phyloP scores from a whole-genome alignment of 108 stramenopile genomes.

The Skeletonema costatum region DNA sequence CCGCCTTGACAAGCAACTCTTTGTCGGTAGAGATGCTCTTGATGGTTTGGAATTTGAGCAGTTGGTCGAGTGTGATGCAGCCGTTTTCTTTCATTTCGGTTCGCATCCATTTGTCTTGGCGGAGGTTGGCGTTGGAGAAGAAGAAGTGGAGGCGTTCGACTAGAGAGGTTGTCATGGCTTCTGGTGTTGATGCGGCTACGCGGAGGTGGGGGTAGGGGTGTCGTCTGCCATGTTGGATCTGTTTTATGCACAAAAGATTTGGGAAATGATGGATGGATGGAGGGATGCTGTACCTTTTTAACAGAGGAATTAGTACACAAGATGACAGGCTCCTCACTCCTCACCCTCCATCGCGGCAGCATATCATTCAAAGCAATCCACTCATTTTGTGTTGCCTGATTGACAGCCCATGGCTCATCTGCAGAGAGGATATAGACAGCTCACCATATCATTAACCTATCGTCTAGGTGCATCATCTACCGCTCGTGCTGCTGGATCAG shows the following conservation, averaged over 20 bases:
- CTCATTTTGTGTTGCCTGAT: not conserved
- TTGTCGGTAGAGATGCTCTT: slow-evolving; percentile 59
- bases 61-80: slow-evolving; percentile 56
- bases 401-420: not conserved
- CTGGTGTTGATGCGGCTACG: not conserved
- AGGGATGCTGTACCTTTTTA: not conserved
- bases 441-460: not conserved
- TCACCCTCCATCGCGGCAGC: no score
- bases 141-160: slow-evolving; percentile 86
- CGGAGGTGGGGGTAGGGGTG: not conserved
- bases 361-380: no score
- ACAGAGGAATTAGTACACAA: not conserved
- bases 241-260: not conserved
- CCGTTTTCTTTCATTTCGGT: slow-evolving; percentile 52
- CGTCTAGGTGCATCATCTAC: not conserved
- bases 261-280: not conserved
- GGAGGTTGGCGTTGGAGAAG: slow-evolving; percentile 89
- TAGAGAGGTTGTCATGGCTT: slow-evolving; percentile 21
- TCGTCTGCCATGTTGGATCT: not conserved
- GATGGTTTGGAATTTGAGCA: slow-evolving; percentile 83
- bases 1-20: slow-evolving; percentile 61
- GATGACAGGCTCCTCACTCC: not conserved
- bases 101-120: slow-evolving; percentile 85
- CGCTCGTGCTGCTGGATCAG: not conserved
- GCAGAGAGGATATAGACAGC: not conserved